These are phyloP conservation scores for Hygrophorus russula DNA, from an alignment of 768 basidiomycete species.

Conservation along the genomic window DNA sequence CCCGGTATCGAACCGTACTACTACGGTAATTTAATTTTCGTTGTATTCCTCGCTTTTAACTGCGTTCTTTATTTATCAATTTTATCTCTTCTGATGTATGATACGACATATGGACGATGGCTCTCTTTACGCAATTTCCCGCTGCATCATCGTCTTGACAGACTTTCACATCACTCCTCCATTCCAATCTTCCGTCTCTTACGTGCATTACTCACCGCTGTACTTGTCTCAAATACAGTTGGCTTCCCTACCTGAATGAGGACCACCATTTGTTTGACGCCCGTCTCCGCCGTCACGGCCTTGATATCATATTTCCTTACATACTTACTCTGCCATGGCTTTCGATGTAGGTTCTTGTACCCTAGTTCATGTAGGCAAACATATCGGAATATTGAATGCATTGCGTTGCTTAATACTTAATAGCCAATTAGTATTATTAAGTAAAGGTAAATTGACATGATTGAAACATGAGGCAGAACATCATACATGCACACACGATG, in stretches of 20 bases:
- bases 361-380: too few relatives aligned
- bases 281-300: constrained; percentile 1
- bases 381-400: neutral
- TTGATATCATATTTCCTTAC: constrained; percentile 7
- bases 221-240: too few relatives aligned
- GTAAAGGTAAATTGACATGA: neutral
- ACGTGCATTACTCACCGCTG: too few relatives aligned
- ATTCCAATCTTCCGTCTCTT: too few relatives aligned
- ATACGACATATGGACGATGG: neutral
- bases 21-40: neutral
- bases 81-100: neutral
- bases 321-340: constrained; percentile 6
- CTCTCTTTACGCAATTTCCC: neutral
- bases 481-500: neutral
- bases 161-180: neutral
- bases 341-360: too few relatives aligned
- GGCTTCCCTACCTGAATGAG: too few relatives aligned
- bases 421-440: too few relatives aligned
- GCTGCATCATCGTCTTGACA: neutral
- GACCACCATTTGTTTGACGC: neutral
- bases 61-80: neutral
- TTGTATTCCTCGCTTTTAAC: neutral
- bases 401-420: neutral
- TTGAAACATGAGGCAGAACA: neutral
- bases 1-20: constrained; percentile 25